phyloP scores from a whole-genome alignment of 2,329 filamentous ascomycete genomes.

The Didymella keratinophila region DNA sequence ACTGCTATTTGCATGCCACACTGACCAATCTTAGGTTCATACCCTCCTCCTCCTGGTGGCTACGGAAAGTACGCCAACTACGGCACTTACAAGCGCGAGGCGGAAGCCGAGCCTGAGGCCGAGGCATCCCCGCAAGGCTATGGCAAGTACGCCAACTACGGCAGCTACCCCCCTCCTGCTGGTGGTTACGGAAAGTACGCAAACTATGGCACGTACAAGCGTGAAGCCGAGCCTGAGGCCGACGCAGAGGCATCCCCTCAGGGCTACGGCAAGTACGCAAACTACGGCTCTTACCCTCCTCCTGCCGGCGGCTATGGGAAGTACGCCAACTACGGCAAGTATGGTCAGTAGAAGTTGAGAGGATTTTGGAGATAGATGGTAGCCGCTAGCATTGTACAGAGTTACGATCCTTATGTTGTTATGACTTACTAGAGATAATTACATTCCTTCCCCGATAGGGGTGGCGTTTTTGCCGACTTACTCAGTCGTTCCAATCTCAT shows the following conservation, averaged over 20 bases:
- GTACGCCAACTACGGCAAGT: conserved; percentile 29
- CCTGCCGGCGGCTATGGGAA: conserved; percentile 2
- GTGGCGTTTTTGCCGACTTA: background rate
- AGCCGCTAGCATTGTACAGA: background rate
- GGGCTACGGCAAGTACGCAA: conserved; percentile 24
- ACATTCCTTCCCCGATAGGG: conserved; percentile 6
- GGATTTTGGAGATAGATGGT: background rate
- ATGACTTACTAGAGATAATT: conserved; percentile 3
- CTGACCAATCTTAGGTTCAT: background rate
- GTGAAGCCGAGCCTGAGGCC: conserved; percentile 4
- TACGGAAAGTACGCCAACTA: conserved; percentile 1
- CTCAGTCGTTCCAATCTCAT: too few relatives aligned
- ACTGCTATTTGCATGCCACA: background rate
- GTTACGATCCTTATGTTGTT: conserved; percentile 5
- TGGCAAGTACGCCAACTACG: conserved; percentile 3
- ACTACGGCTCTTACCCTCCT: conserved; percentile 13
- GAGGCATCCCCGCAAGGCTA: conserved; percentile 15
- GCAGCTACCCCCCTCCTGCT: conserved; percentile 9
- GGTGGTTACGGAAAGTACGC: conserved; percentile 20
- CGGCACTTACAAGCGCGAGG: conserved; percentile 22
- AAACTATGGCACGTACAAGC: conserved; percentile 19
- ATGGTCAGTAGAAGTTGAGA: background rate
- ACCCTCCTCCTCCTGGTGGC: conserved; percentile 5
- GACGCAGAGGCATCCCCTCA: background rate
- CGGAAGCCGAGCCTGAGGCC: conserved; percentile 7